A percentile compares a stretch with the other conserved stretches of the same genome.
These are phyloP conservation scores for Stemphylium beticola DNA, from an alignment of 2,329 filamentous ascomycete species.

Conservation along the genomic window DNA sequence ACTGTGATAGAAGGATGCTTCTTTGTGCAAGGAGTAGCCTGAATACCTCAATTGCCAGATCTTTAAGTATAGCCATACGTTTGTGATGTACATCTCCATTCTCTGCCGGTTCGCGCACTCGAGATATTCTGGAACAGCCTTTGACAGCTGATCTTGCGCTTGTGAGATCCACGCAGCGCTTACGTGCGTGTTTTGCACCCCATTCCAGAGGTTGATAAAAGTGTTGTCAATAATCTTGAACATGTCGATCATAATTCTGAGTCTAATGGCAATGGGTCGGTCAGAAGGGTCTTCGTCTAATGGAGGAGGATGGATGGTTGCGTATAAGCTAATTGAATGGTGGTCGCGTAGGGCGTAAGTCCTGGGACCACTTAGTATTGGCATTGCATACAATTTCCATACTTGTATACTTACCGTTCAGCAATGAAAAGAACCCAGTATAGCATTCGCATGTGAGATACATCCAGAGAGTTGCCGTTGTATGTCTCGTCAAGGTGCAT, in stretches of 20 bases:
- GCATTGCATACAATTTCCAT: background rate
- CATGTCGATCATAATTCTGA: conserved; percentile 65
- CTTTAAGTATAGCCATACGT: conserved; percentile 74
- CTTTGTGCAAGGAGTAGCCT: too few species aligned
- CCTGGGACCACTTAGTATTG: conserved; percentile 47
- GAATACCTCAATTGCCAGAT: conserved; percentile 71
- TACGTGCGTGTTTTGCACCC: conserved; percentile 54
- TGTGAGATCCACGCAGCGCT: conserved; percentile 55
- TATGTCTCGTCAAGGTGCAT: conserved; percentile 66
- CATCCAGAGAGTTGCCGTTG: conserved; percentile 57
- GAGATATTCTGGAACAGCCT: conserved; percentile 62
- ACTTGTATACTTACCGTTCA: conserved; percentile 55
- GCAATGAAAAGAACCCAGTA: conserved; percentile 70
- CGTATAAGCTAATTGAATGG: conserved; percentile 66
- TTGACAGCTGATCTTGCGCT: conserved; percentile 58
- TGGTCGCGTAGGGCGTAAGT: conserved; percentile 69
- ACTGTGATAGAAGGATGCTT: too few species aligned
- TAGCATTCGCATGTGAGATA: conserved; percentile 60
- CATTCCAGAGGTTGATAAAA: conserved; percentile 70
- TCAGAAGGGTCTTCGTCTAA: conserved; percentile 60
- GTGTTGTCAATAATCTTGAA: conserved; percentile 69
- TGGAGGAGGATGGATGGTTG: conserved; percentile 63
- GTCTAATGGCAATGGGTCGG: conserved; percentile 62
- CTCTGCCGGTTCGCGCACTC: conserved; percentile 69
- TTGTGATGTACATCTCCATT: conserved; percentile 71